These are phyloP conservation scores for Colletotrichum lini DNA, from an alignment of 2,329 filamentous ascomycete genomes.

Conservation along the genomic window DNA sequence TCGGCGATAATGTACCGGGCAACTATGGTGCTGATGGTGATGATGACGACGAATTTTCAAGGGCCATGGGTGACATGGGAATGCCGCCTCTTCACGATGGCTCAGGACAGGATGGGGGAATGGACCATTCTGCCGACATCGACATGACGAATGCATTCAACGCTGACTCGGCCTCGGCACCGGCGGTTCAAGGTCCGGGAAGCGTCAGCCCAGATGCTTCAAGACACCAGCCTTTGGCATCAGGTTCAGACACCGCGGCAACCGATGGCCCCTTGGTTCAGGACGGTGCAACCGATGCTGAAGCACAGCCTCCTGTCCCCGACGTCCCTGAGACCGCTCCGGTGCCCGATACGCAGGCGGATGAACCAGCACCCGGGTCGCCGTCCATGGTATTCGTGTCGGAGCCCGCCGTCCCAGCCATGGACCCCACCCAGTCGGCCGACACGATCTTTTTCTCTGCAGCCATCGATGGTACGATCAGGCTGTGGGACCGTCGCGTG, in stretches of 20 bases:
- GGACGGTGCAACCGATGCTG: conserved; percentile 11
- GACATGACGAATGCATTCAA: conserved; percentile 55
- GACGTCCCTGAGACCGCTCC: conserved; percentile 29
- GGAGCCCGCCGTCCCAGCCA: conserved; percentile 55
- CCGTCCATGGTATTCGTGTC: conserved; percentile 57
- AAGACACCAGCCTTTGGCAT: conserved; percentile 19
- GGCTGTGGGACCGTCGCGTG: conserved; percentile 92
- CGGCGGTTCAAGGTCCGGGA: conserved; percentile 46
- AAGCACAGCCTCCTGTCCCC: background rate
- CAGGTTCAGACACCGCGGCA: conserved; percentile 15
- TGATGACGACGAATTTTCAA: conserved; percentile 87
- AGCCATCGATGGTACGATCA: conserved; percentile 87
- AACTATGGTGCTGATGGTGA: conserved; percentile 75
- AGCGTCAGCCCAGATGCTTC: conserved; percentile 31
- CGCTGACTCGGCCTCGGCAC: conserved; percentile 48
- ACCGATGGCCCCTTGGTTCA: conserved; percentile 3
- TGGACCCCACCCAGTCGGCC: conserved; percentile 72
- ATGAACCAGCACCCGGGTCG: conserved; percentile 47
- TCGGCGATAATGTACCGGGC: conserved; percentile 79
- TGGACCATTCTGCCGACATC: conserved; percentile 59
- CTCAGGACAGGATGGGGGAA: conserved; percentile 55
- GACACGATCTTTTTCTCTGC: conserved; percentile 90
- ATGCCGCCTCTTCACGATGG: conserved; percentile 51
- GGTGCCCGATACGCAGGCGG: conserved; percentile 14
- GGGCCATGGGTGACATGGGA: conserved; percentile 74